Base-by-base conservation (phyloP, 2,329 filamentous ascomycete species). In the Pseudophaeomoniella oleicola region DNA sequence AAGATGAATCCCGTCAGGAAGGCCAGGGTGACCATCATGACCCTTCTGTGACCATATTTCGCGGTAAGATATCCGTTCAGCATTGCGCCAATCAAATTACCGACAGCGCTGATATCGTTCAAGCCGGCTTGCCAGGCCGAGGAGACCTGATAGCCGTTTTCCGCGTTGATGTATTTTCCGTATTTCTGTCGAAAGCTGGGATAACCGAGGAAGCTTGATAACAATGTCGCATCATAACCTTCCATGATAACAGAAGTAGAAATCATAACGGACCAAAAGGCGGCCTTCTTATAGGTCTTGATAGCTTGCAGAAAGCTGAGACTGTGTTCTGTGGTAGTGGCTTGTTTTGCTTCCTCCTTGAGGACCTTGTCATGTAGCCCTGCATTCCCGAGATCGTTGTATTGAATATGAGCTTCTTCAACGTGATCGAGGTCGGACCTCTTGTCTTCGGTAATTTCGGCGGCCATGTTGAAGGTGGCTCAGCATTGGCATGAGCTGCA, bases 1-100 rank as follows among this genome's bases (percentile, higher is more conserved):
- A 64, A 54, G 13, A 63, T 66, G 47, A 65, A 66, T 1, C 53
- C 64, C 13, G 55, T 58, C 35, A 69, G 54, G 27, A 63, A 45
- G 10, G 57, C 43, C 5, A 69, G 53, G 41, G 60, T 64, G 14
- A 55, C 47, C 47, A 69, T 59, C 34, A 68, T 57, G 1, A 64
- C 67, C 39, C 63, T 62, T 15, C 64, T 58, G 41, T 69, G 67
- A 35, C 67, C 67, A n/a, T 27, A 27, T 27, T 27, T 27, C 9
- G 22, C 22, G n/a, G 22, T 27, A 27, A 6, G n/a, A n/a, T 27
- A 27, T 27, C 22, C 22, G 22, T 27, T 27, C 9, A 27, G 22
- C 22, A 27, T 27, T 9, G 22, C 22, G 9, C 22, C 22, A n/a
- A 27, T 27, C 22, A 27, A n/a, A n/a, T n/a, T 27, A 27, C 22